These are phyloP conservation scores for Aspergillus niger DNA, from an alignment of 2,329 filamentous ascomycete genomes.

Conservation along the genomic window DNA sequence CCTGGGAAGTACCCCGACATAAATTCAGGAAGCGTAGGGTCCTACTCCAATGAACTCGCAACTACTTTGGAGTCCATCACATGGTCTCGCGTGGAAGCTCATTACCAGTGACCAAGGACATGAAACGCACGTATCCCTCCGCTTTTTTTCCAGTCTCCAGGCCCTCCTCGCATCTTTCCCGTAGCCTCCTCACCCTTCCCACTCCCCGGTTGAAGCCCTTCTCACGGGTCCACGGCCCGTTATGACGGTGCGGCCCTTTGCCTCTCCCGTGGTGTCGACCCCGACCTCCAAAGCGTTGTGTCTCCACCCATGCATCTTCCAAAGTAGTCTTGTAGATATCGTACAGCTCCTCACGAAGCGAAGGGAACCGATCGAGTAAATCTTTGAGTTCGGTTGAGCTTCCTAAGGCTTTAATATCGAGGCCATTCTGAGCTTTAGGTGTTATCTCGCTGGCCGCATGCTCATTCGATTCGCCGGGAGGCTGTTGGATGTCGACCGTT, in stretches of 20 bases:
- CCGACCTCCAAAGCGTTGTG: constrained; percentile 25
- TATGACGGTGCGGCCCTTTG: constrained; percentile 29
- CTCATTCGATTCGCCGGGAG: constrained; percentile 14
- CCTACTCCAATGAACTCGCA: background rate
- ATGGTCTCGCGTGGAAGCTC: constrained; percentile 9
- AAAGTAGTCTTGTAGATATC: constrained; percentile 47
- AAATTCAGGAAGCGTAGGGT: background rate
- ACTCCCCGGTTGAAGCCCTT: constrained; percentile 47
- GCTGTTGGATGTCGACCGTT: constrained; percentile 13
- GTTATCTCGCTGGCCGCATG: constrained; percentile 9
- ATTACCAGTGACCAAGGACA: constrained; percentile 33
- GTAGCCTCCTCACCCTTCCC: constrained; percentile 41
- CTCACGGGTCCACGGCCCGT: constrained; percentile 44
- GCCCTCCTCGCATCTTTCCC: constrained; percentile 41
- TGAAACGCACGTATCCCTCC: constrained; percentile 42
- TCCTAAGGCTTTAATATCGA: constrained; percentile 21
- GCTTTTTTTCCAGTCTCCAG: constrained; percentile 32
- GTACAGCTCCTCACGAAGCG: constrained; percentile 41
- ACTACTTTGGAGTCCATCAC: constrained; percentile 1
- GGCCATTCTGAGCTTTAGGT: constrained; percentile 8
- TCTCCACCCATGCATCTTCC: constrained; percentile 45
- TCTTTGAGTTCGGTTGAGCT: constrained; percentile 39
- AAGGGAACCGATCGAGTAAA: constrained; percentile 42
- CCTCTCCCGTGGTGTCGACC: constrained; percentile 31
- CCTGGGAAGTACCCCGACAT: background rate